These are phyloP conservation scores for Rhodotorula sphaerocarpa DNA, from an alignment of 768 basidiomycete species.

Conservation along the genomic window DNA sequence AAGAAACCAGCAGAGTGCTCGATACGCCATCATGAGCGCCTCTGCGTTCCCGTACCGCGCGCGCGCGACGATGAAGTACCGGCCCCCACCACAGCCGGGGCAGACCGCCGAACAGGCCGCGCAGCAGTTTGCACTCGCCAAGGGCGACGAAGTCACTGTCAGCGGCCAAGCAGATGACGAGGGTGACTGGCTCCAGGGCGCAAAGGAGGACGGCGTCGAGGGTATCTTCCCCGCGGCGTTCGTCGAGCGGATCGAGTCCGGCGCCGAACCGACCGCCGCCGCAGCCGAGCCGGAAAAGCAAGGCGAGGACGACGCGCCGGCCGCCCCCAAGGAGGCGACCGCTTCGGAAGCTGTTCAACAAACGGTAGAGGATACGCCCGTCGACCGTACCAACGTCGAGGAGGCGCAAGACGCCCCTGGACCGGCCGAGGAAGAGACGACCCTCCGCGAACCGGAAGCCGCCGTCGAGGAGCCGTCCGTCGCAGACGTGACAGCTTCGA, in stretches of 20 bases:
- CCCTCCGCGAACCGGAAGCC: background rate
- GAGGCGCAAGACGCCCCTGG: conserved; percentile 17
- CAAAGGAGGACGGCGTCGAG: background rate
- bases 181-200: conserved; percentile 33
- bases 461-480: background rate
- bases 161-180: conserved; percentile 27
- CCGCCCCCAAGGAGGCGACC: background rate
- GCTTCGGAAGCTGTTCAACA: background rate
- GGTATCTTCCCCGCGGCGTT: conserved; percentile 27
- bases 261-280: background rate
- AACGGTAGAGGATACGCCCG: background rate
- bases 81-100: conserved; percentile 12
- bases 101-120: background rate
- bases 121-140: conserved; percentile 13
- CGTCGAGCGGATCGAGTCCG: conserved; percentile 9
- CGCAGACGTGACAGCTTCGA: background rate
- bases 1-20: too few relatives aligned
- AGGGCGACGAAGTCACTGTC: conserved; percentile 27
- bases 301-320: background rate
- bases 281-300: background rate
- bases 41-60: conserved; percentile 25
- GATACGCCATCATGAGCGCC: too few relatives aligned
- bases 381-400: conserved; percentile 22
- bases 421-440: background rate
- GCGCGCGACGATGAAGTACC: conserved; percentile 25